Evolutionary conservation across 805 yeast species (phyloP), one percentile per base, ranked within the genome.

Genomic region (Ascoidea rubescens): DNA sequence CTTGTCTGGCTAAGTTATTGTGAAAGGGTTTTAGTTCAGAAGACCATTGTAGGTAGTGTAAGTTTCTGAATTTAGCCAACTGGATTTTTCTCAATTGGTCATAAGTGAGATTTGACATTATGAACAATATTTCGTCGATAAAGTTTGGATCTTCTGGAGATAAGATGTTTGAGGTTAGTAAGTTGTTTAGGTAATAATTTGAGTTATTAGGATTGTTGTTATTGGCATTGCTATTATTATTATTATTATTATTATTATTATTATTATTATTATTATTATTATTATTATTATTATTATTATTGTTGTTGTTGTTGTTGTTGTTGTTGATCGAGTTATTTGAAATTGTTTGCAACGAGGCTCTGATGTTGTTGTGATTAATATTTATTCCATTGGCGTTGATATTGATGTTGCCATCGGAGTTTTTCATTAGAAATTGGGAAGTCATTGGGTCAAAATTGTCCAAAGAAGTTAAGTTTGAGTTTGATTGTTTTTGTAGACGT

Each of bases 71-170:
- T 8, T 64, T 63, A 14, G 64, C 57, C 28, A 83, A 67, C 63
- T 87, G 95, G 21, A 64, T 64, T 49, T 69, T 69, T 59, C 88
- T 76, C 52, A 84, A 66, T 14, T 72, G 71, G 1, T 70, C 72
- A 58, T 77, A 78, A 6, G 75, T 64, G 30, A 70, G 61, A 1
- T 64, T 61, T 49, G 67, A 66, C 49, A 82, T 68, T 28, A 71
- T 62, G 16, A 69, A 70, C 47, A 77, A 57, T 47, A 76, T 67
- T 31, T 74, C 78, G 31, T 75, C 82, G 12, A 77, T 60, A 4
- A 60, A 56, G 46, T 56, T 55, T 14, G 56, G 42, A 10, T 55
- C 58, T 5, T 44, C 59, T 5, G 61, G 57, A 5, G 55, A 48
- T 14, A 8, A 6, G n/a, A 21, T 16, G 21, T 14, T 6, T 30